Percentiles rank a stretch among this genome's conserved stretches.
These are phyloP conservation scores for Calonectria hawksworthii DNA, from an alignment of 2,329 filamentous ascomycete species.

Conservation along the genomic window DNA sequence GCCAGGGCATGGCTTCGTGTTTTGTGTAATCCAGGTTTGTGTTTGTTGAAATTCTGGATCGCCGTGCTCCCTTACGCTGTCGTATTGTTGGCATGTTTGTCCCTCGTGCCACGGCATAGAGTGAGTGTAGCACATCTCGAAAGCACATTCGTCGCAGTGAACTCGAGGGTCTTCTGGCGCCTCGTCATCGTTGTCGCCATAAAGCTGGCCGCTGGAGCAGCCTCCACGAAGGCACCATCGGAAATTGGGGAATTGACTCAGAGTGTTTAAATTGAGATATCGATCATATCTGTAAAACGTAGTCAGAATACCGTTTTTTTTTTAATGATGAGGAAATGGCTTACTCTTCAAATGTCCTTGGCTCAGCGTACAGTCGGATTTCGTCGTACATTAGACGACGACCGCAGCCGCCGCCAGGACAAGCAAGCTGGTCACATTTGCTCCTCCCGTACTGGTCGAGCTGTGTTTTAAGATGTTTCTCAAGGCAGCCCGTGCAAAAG, in stretches of 20 bases:
- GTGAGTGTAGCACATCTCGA: background rate
- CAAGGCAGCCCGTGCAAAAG: background rate
- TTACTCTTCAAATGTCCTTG: background rate
- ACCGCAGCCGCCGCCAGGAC: background rate
- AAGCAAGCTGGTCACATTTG: background rate
- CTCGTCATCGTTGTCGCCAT: background rate
- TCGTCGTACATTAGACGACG: background rate
- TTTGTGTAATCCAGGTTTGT: background rate
- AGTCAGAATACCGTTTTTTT: background rate
- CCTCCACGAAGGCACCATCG: background rate
- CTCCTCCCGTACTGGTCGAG: background rate
- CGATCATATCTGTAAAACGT: background rate
- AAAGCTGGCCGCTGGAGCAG: background rate
- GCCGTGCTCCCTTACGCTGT: background rate
- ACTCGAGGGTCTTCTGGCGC: background rate
- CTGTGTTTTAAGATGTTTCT: background rate
- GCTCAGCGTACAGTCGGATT: background rate
- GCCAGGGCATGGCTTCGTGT: background rate
- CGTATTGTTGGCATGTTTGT: background rate
- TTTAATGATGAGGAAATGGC: too few relatives aligned
- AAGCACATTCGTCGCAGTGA: slow-evolving; percentile 2
- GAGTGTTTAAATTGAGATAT: background rate
- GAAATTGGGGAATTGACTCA: background rate
- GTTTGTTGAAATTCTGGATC: background rate
- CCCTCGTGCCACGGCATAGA: background rate